phyloP scores from a whole-genome alignment of 176 grass and related monocot species.

The Rhynchospora pubera region DNA sequence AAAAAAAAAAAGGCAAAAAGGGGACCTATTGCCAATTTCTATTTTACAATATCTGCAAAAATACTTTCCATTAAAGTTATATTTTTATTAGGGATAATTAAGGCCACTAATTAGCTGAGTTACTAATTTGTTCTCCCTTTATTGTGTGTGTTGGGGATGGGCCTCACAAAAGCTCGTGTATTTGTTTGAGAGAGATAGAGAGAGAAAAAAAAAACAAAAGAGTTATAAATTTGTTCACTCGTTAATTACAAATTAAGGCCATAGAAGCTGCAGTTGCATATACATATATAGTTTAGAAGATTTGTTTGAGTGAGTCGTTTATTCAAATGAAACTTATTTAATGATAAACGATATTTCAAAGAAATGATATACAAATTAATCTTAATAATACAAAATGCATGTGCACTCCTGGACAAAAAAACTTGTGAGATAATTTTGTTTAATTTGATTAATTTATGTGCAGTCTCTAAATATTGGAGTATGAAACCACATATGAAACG shows the following conservation, averaged over 20 bases:
- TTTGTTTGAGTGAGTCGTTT: not conserved
- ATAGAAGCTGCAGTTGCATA: too few species aligned
- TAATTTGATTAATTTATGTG: not conserved
- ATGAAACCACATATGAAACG: not conserved
- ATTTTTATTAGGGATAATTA: not conserved
- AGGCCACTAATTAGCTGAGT: not conserved
- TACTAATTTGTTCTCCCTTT: not conserved
- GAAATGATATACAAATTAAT: not conserved
- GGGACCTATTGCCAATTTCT: not conserved
- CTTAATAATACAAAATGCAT: not conserved
- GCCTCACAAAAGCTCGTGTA: too few species aligned
- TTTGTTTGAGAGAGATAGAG: too few species aligned
- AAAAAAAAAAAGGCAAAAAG: not conserved
- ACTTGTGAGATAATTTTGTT: not conserved
- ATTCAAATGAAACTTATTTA: not conserved
- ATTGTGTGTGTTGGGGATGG: not conserved
- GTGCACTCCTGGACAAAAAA: not conserved
- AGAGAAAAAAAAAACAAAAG: too few species aligned
- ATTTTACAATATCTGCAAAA: not conserved
- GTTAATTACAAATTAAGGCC: too few species aligned
- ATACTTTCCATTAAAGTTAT: not conserved
- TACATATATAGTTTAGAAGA: too few species aligned
- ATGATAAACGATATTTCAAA: not conserved
- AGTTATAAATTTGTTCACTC: too few species aligned
- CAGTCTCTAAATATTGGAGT: not conserved